These are phyloP conservation scores for Debaryomyces fabryi DNA, from an alignment of 1,139 yeast species.

Conservation along the genomic window DNA sequence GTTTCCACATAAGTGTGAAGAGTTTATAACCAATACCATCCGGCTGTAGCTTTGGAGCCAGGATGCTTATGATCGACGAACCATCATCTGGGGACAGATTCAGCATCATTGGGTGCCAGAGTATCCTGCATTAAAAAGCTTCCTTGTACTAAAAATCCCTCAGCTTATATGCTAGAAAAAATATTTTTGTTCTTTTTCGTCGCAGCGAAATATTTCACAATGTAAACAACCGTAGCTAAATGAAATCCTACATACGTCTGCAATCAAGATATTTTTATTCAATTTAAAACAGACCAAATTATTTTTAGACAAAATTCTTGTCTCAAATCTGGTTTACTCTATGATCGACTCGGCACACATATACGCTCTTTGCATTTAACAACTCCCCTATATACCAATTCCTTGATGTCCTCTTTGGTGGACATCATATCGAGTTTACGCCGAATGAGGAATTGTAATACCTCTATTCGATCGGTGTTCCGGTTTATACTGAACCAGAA, in stretches of 20 bases:
- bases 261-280: neutral
- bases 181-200: neutral
- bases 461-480: neutral
- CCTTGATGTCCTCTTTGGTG: neutral
- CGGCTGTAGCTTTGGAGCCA: neutral
- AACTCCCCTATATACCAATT: neutral
- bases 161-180: neutral
- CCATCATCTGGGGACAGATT: neutral
- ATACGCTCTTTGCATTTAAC: neutral
- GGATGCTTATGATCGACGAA: neutral
- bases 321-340: neutral
- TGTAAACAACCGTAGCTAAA: neutral
- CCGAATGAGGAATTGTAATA: neutral
- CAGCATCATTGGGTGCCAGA: neutral
- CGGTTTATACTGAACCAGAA: neutral
- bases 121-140: neutral
- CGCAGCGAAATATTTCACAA: neutral
- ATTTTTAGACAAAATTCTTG: neutral
- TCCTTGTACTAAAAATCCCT: neutral
- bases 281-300: neutral
- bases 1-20: too few species aligned
- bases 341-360: neutral
- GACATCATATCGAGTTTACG: neutral
- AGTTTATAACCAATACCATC: too few species aligned
- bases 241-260: neutral